Base-by-base conservation (phyloP, 768 basidiomycete species). In the Cystofilobasidium capitatum region DNA sequence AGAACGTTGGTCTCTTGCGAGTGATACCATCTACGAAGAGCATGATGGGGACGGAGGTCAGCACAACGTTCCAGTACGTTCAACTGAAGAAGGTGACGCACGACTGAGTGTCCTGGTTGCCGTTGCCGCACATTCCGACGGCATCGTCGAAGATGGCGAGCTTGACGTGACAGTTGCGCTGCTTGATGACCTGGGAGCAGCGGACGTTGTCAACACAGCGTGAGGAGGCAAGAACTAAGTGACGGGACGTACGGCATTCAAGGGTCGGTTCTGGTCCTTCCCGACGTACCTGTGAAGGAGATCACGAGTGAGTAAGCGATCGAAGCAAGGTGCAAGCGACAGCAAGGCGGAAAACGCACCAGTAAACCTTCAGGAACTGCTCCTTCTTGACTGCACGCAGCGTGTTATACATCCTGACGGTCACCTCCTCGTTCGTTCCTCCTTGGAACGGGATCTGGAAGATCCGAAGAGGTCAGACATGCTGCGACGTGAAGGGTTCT, bases 161-260 rank as follows among this genome's bases (percentile, higher is more conserved):
- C 74, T 87, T 86, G 73, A 86, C 81, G 71, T 88, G 86, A 73
- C 86, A 88, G 74, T 86, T 88, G 29, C 87, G 80, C 71, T 86
- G 83, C 78, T 85, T 86, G 72, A 62, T 51, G 39, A 44, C 64
- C 64, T 63, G 47, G n/a, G 37, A 60, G 31, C 6, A 58, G 24
- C 33, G 22, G 7, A 35, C n/a, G 35, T 39, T 36, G n/a, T 16
- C 36, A 36, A 37, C 9, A 37, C 35, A 22, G 58, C 33, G 35
- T 24, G 20, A 58, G 9, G 58, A 26, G 37, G 58, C 39, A 26
- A 29, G 4, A 40, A 39, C 20, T 40, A 1, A 14, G 26, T 2
- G n/a, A n/a, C 17, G 16, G 12, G 6, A 63, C 79, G 77, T 36
- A 83, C 81, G 14, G 86, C 86, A 66, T 85, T 84, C 47, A 86